Evolutionary conservation across 768 basidiomycete species (phyloP).

Genomic region (Mycena vitilis): DNA sequence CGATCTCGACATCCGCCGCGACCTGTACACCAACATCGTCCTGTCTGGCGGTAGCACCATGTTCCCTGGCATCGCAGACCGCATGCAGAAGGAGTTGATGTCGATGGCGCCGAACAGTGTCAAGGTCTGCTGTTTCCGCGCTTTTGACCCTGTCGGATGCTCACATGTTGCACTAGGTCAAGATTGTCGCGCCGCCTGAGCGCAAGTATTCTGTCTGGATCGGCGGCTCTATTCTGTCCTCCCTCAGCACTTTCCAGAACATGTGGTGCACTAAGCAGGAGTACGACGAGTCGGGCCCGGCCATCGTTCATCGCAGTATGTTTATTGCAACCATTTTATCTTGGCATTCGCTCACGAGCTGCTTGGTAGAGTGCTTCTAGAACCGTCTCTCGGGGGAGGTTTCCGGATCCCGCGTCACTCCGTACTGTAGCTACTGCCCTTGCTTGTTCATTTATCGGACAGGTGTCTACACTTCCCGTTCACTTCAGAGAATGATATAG

Average conservation of each 20-base stretch:
- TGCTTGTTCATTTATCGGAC: background rate
- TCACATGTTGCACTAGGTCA: conserved; percentile 10
- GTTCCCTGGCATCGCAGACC: conserved; percentile 51
- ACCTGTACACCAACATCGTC: conserved; percentile 31
- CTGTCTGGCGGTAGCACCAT: conserved; percentile 37
- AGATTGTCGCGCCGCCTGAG: conserved; percentile 74
- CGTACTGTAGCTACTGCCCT: background rate
- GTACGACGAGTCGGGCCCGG: conserved; percentile 35
- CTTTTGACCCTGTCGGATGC: background rate
- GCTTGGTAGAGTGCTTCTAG: conserved; percentile 27
- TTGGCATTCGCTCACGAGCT: background rate
- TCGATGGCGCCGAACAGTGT: conserved; percentile 71
- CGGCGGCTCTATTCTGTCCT: conserved; percentile 35
- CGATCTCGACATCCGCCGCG: conserved; percentile 68
- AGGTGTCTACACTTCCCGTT: background rate
- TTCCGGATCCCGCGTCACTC: background rate
- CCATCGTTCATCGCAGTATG: conserved; percentile 36
- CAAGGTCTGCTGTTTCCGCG: conserved; percentile 50
- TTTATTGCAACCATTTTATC: background rate
- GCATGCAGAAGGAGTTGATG: conserved; percentile 79
- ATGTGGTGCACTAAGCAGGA: conserved; percentile 36
- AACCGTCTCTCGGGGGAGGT: background rate
- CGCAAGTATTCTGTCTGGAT: conserved; percentile 66
- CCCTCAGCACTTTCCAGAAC: conserved; percentile 36
- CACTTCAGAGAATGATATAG: background rate